phyloP scores from a whole-genome alignment of 2,329 filamentous ascomycete species.

The Monilinia fructicola region DNA sequence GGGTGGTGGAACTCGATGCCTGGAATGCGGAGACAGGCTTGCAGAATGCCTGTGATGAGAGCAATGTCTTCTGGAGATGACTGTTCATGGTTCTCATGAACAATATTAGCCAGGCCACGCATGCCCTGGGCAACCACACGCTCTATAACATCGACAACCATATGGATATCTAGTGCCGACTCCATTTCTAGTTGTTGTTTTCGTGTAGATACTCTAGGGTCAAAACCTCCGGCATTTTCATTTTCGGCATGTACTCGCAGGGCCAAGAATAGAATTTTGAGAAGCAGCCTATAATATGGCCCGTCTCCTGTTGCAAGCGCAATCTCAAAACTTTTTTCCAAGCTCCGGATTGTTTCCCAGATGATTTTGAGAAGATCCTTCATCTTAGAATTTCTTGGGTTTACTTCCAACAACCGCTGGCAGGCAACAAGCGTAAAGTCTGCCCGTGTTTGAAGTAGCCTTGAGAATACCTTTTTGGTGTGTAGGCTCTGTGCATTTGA shows the following conservation, averaged over 20 bases:
- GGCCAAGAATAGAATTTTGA: constrained; percentile 82
- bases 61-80: constrained; percentile 78
- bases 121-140: constrained; percentile 80
- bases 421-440: constrained; percentile 80
- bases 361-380: constrained; percentile 54
- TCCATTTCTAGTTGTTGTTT: constrained; percentile 25
- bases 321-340: constrained; percentile 56
- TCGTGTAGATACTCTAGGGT: constrained; percentile 32
- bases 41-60: constrained; percentile 82
- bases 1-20: constrained; percentile 69
- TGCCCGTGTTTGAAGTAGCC: constrained; percentile 72
- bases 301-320: constrained; percentile 57
- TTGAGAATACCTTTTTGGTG: constrained; percentile 78
- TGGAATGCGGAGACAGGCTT: constrained; percentile 77
- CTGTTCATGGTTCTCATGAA: constrained; percentile 70
- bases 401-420: constrained; percentile 68
- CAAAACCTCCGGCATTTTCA: constrained; percentile 14
- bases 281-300: constrained; percentile 76
- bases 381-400: constrained; percentile 52
- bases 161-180: constrained; percentile 41
- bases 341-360: constrained; percentile 60
- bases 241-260: constrained; percentile 60
- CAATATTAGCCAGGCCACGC: constrained; percentile 72
- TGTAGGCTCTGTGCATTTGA: constrained; percentile 73
- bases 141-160: constrained; percentile 71